Base-by-base conservation (phyloP, 2,329 filamentous ascomycete species). In the Alternaria panax region DNA sequence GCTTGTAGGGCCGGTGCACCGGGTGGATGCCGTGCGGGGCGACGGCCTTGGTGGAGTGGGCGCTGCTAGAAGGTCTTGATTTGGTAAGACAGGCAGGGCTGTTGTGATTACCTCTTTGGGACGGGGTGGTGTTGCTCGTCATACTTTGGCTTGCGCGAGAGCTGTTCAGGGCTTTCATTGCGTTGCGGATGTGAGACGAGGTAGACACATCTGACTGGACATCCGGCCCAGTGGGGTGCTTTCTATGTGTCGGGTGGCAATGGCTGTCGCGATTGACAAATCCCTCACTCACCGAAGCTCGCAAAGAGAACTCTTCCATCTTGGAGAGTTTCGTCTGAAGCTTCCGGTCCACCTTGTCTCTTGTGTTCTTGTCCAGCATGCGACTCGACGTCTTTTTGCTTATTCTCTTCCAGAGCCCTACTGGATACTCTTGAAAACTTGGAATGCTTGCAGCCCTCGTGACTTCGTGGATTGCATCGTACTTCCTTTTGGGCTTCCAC, bases 1-100 rank as follows among this genome's bases (percentile, higher is more conserved):
- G 18, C 16, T 46, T 60, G 40, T 59, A 60, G 16, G 57, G 52
- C 27, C 53, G 57, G n/a, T 41, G 38, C 38, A 24, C 38, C 7
- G 38, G 5, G 20, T 51, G 32, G 11, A 63, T 28, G 38, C 51
- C 47, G 7, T 47, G 32, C 16, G 46, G 40, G 12, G 24, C 22
- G 16, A n/a, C 30, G 5, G 4, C 38, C 14, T 28, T 34, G 20
- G 34, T 32, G 5, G 41, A 42, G 11, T 34, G 43, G 36, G 51
- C 16, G n/a, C 7, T 36, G 18, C 41, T 34, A 11, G 12, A 18
- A 36, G 28, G 22, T 40, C n/a, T 34, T 25, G 51, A 27, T 47
- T 22, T 27, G 24, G n/a, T 22, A 27, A 14, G 16, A 16, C 11
- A 25, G 7, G 42, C 25, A 52, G 36, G 36, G 36, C 25, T 27